phyloP scores from a whole-genome alignment of 2,329 filamentous ascomycete genomes.

The Botrytis galanthina region DNA sequence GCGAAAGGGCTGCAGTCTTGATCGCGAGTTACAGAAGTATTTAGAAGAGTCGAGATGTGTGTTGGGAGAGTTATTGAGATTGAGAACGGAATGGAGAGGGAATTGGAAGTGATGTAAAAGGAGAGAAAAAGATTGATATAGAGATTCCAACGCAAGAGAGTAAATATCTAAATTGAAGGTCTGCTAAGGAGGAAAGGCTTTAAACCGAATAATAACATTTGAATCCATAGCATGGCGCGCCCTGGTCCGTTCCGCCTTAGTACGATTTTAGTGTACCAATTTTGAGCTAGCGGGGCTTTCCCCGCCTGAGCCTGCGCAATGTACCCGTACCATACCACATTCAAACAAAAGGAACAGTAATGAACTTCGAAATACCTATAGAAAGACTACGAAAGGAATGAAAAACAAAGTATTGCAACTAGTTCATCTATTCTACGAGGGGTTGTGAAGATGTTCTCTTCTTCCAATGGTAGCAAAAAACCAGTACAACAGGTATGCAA shows the following conservation, averaged over 20 bases:
- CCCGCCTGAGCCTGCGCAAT: slow-evolving; percentile 8
- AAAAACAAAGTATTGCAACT: neutral
- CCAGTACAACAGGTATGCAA: slow-evolving; percentile 64
- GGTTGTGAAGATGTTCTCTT: slow-evolving; percentile 56
- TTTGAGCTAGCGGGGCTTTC: slow-evolving; percentile 3
- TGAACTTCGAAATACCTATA: neutral
- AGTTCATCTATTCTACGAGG: slow-evolving; percentile 14
- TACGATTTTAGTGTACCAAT: slow-evolving; percentile 6
- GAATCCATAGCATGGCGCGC: neutral
- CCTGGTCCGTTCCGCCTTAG: slow-evolving; percentile 4
- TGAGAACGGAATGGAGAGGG: too few relatives aligned
- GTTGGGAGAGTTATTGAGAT: neutral
- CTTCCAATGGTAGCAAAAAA: slow-evolving; percentile 66
- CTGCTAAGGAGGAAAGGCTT: neutral
- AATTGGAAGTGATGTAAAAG: neutral
- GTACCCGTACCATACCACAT: neutral
- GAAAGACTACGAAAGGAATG: slow-evolving; percentile 8
- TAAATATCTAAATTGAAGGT: neutral
- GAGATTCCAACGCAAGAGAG: neutral
- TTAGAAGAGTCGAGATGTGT: neutral
- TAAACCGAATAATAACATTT: slow-evolving; percentile 3
- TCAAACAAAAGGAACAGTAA: slow-evolving; percentile 7
- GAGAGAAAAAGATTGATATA: neutral
- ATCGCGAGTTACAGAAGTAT: neutral
- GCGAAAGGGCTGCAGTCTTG: neutral